Evolutionary conservation across 345 rosid species (phyloP).

Genomic region (Bruguiera parviflora): DNA sequence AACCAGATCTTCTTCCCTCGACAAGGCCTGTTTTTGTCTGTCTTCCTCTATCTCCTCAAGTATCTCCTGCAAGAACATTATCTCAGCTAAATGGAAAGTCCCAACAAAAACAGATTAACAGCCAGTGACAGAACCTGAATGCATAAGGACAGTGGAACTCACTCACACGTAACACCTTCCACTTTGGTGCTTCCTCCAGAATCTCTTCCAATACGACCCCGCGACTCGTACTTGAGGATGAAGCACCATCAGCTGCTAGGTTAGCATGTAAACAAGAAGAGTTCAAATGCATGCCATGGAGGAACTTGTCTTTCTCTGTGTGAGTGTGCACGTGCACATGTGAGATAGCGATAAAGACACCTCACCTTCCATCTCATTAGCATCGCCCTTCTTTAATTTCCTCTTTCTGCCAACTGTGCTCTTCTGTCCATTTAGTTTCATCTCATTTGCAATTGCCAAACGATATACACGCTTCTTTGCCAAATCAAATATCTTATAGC

Average conservation of each 20-base stretch:
- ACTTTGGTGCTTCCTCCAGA: slow-evolving; percentile 90
- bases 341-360: not conserved
- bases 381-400: slow-evolving; percentile 39
- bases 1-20: slow-evolving; percentile 29
- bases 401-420: slow-evolving; percentile 52
- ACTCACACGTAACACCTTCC: slow-evolving; percentile 98
- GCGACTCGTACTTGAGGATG: slow-evolving; percentile 30
- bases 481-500: slow-evolving; percentile 93
- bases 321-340: too few species aligned
- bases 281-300: slow-evolving; percentile 6
- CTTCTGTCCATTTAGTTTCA: slow-evolving; percentile 39
- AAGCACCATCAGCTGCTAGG: slow-evolving; percentile 43
- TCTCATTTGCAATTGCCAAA: slow-evolving; percentile 47
- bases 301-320: not conserved
- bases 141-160: slow-evolving; percentile 40
- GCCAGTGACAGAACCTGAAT: not conserved
- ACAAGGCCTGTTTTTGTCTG: slow-evolving; percentile 48
- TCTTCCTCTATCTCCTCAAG: slow-evolving; percentile 85
- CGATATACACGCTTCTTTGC: slow-evolving; percentile 93
- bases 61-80: slow-evolving; percentile 53
- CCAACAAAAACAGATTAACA: not conserved
- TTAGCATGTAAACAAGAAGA: slow-evolving; percentile 14
- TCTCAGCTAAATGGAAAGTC: not conserved
- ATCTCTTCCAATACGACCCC: slow-evolving; percentile 61
- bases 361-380: slow-evolving; percentile 42